These are phyloP conservation scores for Lachancea cidri DNA, from an alignment of 805 yeast species.

Conservation along the genomic window DNA sequence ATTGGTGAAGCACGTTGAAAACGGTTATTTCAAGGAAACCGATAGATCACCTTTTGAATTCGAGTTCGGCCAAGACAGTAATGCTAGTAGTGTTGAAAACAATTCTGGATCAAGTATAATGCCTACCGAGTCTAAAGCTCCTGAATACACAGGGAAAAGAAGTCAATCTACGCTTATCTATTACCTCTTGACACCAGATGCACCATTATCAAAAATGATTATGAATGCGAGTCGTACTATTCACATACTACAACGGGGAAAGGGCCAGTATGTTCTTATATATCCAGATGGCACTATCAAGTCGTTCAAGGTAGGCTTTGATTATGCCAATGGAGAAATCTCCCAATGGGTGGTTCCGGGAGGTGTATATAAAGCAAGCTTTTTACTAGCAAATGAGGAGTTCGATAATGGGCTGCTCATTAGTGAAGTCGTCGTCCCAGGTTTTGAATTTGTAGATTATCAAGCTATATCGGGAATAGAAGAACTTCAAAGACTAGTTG, in stretches of 20 bases:
- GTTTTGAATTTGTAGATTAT: conserved; percentile 53
- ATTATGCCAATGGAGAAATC: conserved; percentile 42
- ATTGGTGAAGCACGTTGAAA: conserved; percentile 46
- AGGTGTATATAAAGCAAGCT: conserved; percentile 53
- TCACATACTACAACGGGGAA: conserved; percentile 50
- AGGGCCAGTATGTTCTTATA: conserved; percentile 50
- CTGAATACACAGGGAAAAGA: conserved; percentile 24
- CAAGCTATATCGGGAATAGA: conserved; percentile 36
- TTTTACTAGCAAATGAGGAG: conserved; percentile 38
- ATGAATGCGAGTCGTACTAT: conserved; percentile 47
- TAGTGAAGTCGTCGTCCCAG: conserved; percentile 59
- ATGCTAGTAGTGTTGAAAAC: conserved; percentile 2
- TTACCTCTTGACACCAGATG: conserved; percentile 46
- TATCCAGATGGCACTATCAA: conserved; percentile 47
- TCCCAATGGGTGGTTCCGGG: conserved; percentile 64
- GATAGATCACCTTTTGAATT: conserved; percentile 45
- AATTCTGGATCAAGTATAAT: conserved; percentile 2
- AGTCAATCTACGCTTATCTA: conserved; percentile 48
- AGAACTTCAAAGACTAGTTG: conserved; percentile 34
- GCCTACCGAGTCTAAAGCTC: conserved; percentile 4
- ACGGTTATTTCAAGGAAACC: conserved; percentile 54
- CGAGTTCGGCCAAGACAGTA: conserved; percentile 30
- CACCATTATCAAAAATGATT: conserved; percentile 49
- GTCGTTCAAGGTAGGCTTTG: conserved; percentile 49
- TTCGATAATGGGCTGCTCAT: conserved; percentile 40